A percentile compares a stretch with the other conserved stretches of the same genome.
phyloP scores from a whole-genome alignment of 106 monocot species.

The Dendrobium nobile region DNA sequence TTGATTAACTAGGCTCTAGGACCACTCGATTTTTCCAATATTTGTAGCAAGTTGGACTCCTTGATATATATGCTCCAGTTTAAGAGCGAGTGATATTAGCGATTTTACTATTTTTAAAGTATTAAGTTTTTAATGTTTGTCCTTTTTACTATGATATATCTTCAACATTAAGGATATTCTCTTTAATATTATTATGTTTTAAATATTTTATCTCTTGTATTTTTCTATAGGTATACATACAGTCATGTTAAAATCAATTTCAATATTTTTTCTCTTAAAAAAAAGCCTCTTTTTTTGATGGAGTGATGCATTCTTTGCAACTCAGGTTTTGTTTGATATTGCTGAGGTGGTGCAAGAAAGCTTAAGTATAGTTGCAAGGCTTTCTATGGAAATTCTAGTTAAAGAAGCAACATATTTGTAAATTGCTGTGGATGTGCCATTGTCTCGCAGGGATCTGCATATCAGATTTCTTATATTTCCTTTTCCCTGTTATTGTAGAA shows the following conservation, averaged over 20 bases:
- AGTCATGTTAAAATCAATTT: not conserved
- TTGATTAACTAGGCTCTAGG: too few relatives aligned
- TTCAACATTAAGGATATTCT: not conserved
- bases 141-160: too few relatives aligned
- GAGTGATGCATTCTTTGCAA: not conserved
- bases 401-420: not conserved
- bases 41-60: too few relatives aligned
- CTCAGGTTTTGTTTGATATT: not conserved
- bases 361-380: not conserved
- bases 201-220: not conserved
- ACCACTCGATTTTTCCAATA: too few relatives aligned
- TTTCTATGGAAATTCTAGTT: not conserved
- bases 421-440: not conserved
- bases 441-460: not conserved
- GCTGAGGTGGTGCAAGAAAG: not conserved
- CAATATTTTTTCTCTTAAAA: not conserved
- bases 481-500: not conserved
- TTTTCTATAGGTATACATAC: not conserved
- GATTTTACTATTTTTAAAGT: too few relatives aligned
- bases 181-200: too few relatives aligned
- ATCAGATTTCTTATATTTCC: constrained; percentile 2
- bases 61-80: too few relatives aligned
- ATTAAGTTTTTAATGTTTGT: too few relatives aligned
- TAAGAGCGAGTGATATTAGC: too few relatives aligned
- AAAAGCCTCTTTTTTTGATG: too few relatives aligned